Evolutionary conservation across 2,329 filamentous ascomycete species (phyloP).

Genomic region (Xylariaceae sp.): DNA sequence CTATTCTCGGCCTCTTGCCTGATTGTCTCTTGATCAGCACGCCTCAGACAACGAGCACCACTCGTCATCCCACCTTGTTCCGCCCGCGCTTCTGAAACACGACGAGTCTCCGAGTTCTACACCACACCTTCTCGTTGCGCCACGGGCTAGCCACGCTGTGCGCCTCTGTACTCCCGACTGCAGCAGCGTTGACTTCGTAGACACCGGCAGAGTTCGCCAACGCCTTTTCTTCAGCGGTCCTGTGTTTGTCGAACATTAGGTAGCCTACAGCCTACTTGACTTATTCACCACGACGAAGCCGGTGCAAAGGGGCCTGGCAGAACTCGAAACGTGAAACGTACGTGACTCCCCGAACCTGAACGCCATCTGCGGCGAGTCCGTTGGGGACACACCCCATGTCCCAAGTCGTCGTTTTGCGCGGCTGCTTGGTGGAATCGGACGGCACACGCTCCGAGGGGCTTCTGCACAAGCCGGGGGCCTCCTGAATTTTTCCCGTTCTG

Average conservation of each 20-base stretch:
- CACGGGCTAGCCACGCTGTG: slow-evolving; percentile 19
- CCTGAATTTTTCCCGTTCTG: slow-evolving; percentile 2
- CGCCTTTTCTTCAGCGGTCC: slow-evolving; percentile 6
- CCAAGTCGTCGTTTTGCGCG: slow-evolving; percentile 9
- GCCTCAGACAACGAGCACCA: slow-evolving; percentile 19
- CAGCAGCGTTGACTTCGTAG: neutral
- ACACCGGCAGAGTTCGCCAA: slow-evolving; percentile 12
- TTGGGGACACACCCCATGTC: slow-evolving; percentile 11
- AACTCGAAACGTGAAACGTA: slow-evolving; percentile 36
- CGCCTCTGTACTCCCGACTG: neutral
- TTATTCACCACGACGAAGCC: neutral
- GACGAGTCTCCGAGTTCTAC: slow-evolving; percentile 21
- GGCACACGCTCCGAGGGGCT: slow-evolving; percentile 1
- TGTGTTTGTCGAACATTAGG: neutral
- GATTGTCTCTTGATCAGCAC: slow-evolving; percentile 29
- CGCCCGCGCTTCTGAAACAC: slow-evolving; percentile 31
- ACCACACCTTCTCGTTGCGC: slow-evolving; percentile 13
- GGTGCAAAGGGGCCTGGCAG: slow-evolving; percentile 13
- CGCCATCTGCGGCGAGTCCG: slow-evolving; percentile 26
- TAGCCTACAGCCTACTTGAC: slow-evolving; percentile 1
- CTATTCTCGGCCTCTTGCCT: slow-evolving; percentile 16
- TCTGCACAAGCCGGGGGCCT: slow-evolving; percentile 5
- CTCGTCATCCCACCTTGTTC: slow-evolving; percentile 14
- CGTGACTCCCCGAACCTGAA: slow-evolving; percentile 28
- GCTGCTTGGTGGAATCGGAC: slow-evolving; percentile 17